A percentile compares a stretch with the other conserved stretches of the same genome.
Conservation (phyloP, 768 basidiomycete genomes). For the Fomitopsis pulvina region DNA sequence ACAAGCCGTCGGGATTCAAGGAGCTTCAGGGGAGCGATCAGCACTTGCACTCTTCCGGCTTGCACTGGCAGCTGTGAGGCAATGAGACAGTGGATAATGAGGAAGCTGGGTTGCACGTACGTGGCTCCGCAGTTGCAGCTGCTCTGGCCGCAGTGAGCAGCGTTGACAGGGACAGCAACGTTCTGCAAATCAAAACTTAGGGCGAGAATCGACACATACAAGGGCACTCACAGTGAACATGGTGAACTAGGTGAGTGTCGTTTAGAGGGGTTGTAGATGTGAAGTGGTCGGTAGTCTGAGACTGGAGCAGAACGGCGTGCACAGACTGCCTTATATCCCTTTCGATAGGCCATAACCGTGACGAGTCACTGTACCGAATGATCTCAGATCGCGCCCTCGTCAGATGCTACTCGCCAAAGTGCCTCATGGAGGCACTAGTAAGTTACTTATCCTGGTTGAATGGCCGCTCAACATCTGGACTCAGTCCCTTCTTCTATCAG, state of each 20-base stretch:
- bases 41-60: constrained; percentile 62
- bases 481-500: background rate
- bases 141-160: constrained; percentile 39
- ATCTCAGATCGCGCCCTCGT: background rate
- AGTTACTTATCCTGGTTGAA: too few relatives aligned
- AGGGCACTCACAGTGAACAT: constrained; percentile 15
- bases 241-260: constrained; percentile 3
- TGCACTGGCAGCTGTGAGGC: constrained; percentile 48
- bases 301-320: background rate
- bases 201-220: background rate
- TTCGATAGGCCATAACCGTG: background rate
- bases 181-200: constrained; percentile 8
- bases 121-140: constrained; percentile 46
- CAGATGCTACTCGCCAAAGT: background rate
- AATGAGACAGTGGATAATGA: background rate
- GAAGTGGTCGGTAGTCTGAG: constrained; percentile 7
- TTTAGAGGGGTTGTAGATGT: constrained; percentile 4
- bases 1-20: too few relatives aligned
- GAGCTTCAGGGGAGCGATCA: too few relatives aligned
- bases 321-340: constrained; percentile 10
- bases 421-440: background rate
- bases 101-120: constrained; percentile 24
- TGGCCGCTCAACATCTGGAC: too few relatives aligned
- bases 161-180: constrained; percentile 31
- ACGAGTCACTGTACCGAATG: background rate